Evolutionary conservation across 1,284 basidiomycete species (phyloP).

Genomic region (Trichosporon ovoides): DNA sequence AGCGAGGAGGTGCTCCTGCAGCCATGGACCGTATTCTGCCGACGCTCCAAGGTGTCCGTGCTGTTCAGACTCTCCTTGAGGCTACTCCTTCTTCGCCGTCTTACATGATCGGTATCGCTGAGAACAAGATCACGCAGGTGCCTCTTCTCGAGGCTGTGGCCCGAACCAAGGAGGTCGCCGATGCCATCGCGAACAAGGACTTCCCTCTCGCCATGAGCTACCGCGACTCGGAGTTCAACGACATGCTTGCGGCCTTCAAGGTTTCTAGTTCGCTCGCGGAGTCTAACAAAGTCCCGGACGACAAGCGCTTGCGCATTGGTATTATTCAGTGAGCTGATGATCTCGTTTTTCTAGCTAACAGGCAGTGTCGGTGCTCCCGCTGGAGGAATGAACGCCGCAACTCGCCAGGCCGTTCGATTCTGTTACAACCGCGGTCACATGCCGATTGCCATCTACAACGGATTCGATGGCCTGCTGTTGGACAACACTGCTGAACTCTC

Average conservation of each 20-base stretch:
- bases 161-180: conserved; percentile 77
- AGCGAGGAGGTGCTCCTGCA: conserved; percentile 88
- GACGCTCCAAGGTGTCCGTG: conserved; percentile 89
- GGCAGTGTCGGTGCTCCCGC: conserved; percentile 88
- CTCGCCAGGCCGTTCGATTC: conserved; percentile 87
- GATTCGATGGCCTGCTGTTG: conserved; percentile 88
- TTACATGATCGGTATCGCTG: conserved; percentile 93
- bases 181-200: conserved; percentile 75
- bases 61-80: conserved; percentile 83
- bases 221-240: conserved; percentile 86
- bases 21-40: conserved; percentile 92
- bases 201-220: conserved; percentile 82
- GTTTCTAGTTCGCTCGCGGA: conserved; percentile 63
- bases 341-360: not conserved
- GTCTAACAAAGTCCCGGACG: conserved; percentile 59
- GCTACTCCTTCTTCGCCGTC: conserved; percentile 85
- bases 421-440: conserved; percentile 88
- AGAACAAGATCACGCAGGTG: conserved; percentile 90
- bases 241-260: conserved; percentile 77
- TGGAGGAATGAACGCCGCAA: conserved; percentile 98
- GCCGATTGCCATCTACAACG: conserved; percentile 87
- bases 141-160: conserved; percentile 89
- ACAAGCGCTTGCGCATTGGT: conserved; percentile 74
- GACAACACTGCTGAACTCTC: conserved; percentile 78
- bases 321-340: conserved; percentile 77